phyloP scores from a whole-genome alignment of 2,329 filamentous ascomycete genomes.

The Fusarium papillatum region DNA sequence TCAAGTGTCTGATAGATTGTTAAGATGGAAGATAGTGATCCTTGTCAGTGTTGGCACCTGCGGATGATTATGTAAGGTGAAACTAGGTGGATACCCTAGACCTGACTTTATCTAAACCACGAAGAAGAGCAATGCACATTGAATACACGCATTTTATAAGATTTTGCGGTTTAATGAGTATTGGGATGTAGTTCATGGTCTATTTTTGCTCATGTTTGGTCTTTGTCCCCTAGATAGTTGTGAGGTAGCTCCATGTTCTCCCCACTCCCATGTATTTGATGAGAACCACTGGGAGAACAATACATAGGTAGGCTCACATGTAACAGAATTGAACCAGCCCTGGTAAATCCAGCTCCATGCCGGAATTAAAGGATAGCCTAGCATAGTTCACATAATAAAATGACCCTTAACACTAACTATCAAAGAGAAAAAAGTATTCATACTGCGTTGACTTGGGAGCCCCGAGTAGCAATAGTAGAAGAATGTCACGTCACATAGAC shows the following conservation, averaged over 20 bases:
- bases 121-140: neutral
- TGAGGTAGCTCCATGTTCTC: neutral
- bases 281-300: too few relatives aligned
- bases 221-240: neutral
- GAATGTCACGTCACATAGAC: neutral
- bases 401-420: too few relatives aligned
- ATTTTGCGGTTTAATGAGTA: neutral
- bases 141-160: neutral
- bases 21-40: neutral
- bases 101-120: neutral
- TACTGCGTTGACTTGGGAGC: neutral
- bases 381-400: neutral
- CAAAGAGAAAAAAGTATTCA: neutral
- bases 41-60: neutral
- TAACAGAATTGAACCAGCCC: neutral
- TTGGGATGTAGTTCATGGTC: neutral
- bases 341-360: too few relatives aligned
- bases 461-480: neutral
- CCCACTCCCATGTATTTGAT: too few relatives aligned
- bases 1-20: neutral
- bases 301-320: too few relatives aligned
- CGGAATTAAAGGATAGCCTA: neutral
- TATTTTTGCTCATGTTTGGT: neutral
- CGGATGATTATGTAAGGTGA: neutral
- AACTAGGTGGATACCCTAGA: neutral